A percentile compares a stretch with the other conserved stretches of the same genome.
These are phyloP conservation scores for Phytophthora hybrid DNA, from an alignment of 352 stramenopile species.

Conservation along the genomic window DNA sequence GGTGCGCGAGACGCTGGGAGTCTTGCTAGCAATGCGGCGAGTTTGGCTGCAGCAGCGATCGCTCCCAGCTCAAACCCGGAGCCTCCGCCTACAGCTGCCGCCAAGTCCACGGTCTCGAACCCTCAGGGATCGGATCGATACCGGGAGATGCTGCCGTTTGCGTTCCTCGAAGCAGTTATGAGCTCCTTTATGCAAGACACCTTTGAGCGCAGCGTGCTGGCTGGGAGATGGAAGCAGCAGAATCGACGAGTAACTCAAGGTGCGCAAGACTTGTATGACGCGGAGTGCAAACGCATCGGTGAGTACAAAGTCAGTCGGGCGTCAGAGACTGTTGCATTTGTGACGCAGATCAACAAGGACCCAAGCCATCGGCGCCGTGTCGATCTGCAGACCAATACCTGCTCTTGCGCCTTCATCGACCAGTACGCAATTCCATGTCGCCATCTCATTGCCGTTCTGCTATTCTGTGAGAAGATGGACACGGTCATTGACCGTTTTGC, in stretches of 20 bases:
- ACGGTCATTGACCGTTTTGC: constrained; percentile 53
- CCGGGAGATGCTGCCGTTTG: constrained; percentile 50
- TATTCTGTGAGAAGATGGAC: constrained; percentile 65
- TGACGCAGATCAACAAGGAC: constrained; percentile 55
- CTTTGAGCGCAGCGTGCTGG: constrained; percentile 50
- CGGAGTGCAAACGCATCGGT: constrained; percentile 53
- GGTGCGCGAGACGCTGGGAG: constrained; percentile 14
- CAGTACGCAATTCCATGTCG: constrained; percentile 66
- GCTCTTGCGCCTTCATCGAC: constrained; percentile 64
- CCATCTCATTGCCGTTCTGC: constrained; percentile 65
- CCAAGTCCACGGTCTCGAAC: constrained; percentile 1
- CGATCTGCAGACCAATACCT: constrained; percentile 55
- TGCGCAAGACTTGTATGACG: constrained; percentile 63
- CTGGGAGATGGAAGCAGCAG: constrained; percentile 48
- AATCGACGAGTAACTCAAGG: constrained; percentile 54
- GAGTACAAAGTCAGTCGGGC: constrained; percentile 63
- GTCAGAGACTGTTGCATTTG: constrained; percentile 62
- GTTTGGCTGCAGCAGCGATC: constrained; percentile 20
- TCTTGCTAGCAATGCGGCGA: neutral
- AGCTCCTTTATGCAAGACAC: constrained; percentile 49
- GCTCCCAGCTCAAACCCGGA: constrained; percentile 4
- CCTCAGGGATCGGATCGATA: constrained; percentile 31
- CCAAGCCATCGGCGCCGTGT: constrained; percentile 43
- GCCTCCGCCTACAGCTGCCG: neutral
- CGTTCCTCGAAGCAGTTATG: constrained; percentile 59